phyloP scores from a whole-genome alignment of 305 asterid genomes.

The Ajuga reptans region DNA sequence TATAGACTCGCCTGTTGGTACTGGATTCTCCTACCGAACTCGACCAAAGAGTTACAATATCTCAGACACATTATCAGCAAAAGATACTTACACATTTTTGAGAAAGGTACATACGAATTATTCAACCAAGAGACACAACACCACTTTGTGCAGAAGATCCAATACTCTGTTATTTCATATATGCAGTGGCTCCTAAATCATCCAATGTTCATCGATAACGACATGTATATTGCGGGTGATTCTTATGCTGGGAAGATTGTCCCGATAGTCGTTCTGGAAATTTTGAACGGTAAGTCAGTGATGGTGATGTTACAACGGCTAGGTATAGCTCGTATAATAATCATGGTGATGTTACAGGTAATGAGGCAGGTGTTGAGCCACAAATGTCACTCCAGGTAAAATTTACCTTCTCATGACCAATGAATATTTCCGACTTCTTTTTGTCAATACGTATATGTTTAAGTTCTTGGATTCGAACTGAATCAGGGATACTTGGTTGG shows the following conservation, averaged over 20 bases:
- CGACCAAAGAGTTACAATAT: background rate
- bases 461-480: background rate
- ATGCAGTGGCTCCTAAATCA: conserved; percentile 24
- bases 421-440: background rate
- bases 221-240: conserved; percentile 16
- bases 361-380: conserved; percentile 18
- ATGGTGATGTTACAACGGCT: too few relatives aligned
- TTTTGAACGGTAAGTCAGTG: background rate
- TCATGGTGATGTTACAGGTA: conserved; percentile 6
- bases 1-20: conserved; percentile 22
- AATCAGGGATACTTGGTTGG: conserved; percentile 22
- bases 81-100: background rate
- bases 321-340: too few relatives aligned
- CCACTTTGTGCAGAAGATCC: too few relatives aligned
- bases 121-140: too few relatives aligned
- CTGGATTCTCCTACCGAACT: conserved; percentile 27
- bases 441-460: background rate
- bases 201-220: conserved; percentile 3
- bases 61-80: conserved; percentile 1
- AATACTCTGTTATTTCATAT: background rate
- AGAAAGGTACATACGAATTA: background rate
- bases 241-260: conserved; percentile 22
- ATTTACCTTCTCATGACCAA: background rate
- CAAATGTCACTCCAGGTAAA: conserved; percentile 16
- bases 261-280: conserved; percentile 10